Conservation (phyloP, 73 alveolate species). For the Halteria grandinella region DNA sequence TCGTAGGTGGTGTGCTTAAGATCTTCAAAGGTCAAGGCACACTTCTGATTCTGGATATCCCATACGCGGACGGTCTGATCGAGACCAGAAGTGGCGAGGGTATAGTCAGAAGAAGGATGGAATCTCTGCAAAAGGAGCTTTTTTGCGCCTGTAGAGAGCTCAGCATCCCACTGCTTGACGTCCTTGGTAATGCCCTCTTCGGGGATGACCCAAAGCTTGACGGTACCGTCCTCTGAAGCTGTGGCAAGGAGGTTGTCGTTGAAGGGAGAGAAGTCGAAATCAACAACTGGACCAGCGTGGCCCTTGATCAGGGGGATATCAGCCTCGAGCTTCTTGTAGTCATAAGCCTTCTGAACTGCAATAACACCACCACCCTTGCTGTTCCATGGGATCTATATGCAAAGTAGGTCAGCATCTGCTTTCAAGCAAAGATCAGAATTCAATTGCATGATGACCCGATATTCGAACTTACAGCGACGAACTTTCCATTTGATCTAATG, state of each 20-base stretch:
- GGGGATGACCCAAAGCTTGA: conserved; percentile 92
- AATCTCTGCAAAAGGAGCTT: conserved; percentile 85
- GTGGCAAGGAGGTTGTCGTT: conserved; percentile 87
- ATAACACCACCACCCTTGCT: conserved; percentile 84
- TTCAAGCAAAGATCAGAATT: too few relatives aligned
- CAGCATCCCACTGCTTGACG: conserved; percentile 80
- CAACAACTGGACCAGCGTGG: conserved; percentile 89
- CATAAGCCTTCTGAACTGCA: conserved; percentile 78
- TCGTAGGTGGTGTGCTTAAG: conserved; percentile 61
- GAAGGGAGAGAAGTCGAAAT: conserved; percentile 96
- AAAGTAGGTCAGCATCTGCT: too few relatives aligned
- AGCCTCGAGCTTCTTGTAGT: conserved; percentile 65
- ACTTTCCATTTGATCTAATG: conserved; percentile 79
- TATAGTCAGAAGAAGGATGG: conserved; percentile 86
- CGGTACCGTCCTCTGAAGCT: conserved; percentile 92
- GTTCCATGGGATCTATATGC: conserved; percentile 76
- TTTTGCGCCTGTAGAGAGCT: conserved; percentile 88
- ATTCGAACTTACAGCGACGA: conserved; percentile 70
- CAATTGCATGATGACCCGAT: not conserved
- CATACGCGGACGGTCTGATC: conserved; percentile 89
- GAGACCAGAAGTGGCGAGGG: conserved; percentile 84
- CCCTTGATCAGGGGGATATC: conserved; percentile 89
- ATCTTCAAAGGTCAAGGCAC: conserved; percentile 32
- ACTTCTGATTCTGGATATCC: conserved; percentile 84
- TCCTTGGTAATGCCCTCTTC: conserved; percentile 85